phyloP scores from a whole-genome alignment of 2,329 filamentous ascomycete species.

The Neocatenulostroma microsporum region DNA sequence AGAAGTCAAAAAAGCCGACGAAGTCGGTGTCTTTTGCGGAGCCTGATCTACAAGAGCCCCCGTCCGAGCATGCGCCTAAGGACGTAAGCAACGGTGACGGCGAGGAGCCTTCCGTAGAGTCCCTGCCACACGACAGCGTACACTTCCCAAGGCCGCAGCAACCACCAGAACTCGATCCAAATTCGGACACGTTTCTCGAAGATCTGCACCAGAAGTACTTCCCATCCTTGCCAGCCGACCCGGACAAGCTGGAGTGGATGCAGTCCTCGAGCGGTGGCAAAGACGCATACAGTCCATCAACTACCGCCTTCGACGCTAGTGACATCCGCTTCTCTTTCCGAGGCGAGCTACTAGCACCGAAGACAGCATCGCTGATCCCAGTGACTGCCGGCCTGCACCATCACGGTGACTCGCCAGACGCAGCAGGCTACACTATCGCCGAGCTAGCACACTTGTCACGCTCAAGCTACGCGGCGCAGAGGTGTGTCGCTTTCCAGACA shows the following conservation, averaged over 20 bases:
- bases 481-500: constrained; percentile 87
- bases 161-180: constrained; percentile 70
- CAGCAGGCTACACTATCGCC: constrained; percentile 85
- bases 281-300: constrained; percentile 74
- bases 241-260: constrained; percentile 85
- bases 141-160: constrained; percentile 53
- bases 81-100: background rate
- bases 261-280: constrained; percentile 44
- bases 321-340: constrained; percentile 83
- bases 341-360: constrained; percentile 71
- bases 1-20: constrained; percentile 7
- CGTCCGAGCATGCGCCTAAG: background rate
- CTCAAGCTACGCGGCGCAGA: constrained; percentile 74
- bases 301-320: constrained; percentile 62
- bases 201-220: constrained; percentile 92
- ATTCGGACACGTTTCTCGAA: constrained; percentile 71
- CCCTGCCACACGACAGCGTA: constrained; percentile 24
- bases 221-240: constrained; percentile 75
- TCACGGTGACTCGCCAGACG: constrained; percentile 84
- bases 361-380: constrained; percentile 64
- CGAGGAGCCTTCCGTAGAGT: constrained; percentile 5
- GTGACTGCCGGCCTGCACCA: constrained; percentile 79
- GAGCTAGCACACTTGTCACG: constrained; percentile 76
- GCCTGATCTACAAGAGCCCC: constrained; percentile 1
- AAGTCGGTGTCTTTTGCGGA: constrained; percentile 22